Conservation (phyloP, 768 basidiomycete genomes). For the Rubroboletus pulcherrimus region DNA sequence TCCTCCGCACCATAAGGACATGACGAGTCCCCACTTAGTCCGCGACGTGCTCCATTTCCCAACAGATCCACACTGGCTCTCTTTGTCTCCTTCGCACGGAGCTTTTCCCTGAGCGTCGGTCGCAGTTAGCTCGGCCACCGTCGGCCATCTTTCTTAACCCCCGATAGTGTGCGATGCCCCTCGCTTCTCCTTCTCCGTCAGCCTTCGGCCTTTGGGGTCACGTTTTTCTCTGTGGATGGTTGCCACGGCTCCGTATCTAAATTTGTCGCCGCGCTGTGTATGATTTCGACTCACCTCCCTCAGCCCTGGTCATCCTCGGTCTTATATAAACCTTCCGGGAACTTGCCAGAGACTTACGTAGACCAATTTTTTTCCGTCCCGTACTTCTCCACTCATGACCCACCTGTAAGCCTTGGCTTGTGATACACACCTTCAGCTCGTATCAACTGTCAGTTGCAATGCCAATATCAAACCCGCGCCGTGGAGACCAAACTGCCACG, state of each 20-base stretch:
- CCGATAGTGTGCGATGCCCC: neutral
- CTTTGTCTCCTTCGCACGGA: neutral
- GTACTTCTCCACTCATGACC: neutral
- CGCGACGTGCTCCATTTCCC: neutral
- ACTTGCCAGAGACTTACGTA: slow-evolving; percentile 13
- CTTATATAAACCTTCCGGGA: neutral
- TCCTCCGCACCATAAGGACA: neutral
- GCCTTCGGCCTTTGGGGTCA: neutral
- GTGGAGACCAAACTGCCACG: neutral
- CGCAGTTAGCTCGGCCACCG: neutral
- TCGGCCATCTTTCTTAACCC: slow-evolving; percentile 8
- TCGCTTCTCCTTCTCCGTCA: neutral
- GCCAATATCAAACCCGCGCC: neutral
- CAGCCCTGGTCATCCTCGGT: neutral
- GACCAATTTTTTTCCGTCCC: slow-evolving; percentile 1
- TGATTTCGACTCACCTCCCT: neutral
- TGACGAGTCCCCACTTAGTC: neutral
- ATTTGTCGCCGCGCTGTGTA: neutral
- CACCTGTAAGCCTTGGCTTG: neutral
- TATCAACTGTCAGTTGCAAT: neutral
- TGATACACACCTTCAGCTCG: neutral
- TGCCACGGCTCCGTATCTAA: neutral
- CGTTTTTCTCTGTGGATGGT: neutral
- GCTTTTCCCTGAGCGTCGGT: neutral
- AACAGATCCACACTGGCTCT: neutral